phyloP scores from a whole-genome alignment of 1,139 yeast species.

The Candida sp. region DNA sequence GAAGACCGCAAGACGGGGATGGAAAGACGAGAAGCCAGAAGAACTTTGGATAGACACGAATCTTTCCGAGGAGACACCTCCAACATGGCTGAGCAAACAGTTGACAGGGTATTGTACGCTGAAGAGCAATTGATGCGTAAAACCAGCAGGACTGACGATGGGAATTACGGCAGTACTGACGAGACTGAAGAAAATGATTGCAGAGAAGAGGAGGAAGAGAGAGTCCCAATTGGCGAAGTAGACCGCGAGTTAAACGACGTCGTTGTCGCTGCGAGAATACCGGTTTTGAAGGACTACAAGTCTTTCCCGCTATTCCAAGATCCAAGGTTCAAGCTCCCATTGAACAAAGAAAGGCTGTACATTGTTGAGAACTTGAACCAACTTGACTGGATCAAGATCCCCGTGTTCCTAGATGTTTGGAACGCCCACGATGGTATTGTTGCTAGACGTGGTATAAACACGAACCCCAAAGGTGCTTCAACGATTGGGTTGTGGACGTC shows the following conservation, averaged over 20 bases:
- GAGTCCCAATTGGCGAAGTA: constrained; percentile 18
- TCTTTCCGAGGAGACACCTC: constrained; percentile 51
- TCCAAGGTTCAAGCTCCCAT: constrained; percentile 31
- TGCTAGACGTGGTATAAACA: constrained; percentile 63
- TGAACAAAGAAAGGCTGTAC: constrained; percentile 41
- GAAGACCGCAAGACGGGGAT: constrained; percentile 39
- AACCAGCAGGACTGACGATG: constrained; percentile 15
- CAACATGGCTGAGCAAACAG: constrained; percentile 36
- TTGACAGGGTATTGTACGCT: constrained; percentile 44
- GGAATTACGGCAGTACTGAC: constrained; percentile 7
- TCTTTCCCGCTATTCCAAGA: constrained; percentile 32
- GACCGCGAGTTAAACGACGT: constrained; percentile 31
- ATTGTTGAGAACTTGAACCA: constrained; percentile 56
- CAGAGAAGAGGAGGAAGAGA: constrained; percentile 16
- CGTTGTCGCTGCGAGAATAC: constrained; percentile 21
- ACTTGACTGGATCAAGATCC: constrained; percentile 68
- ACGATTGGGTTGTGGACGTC: constrained; percentile 57
- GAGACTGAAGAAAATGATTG: constrained; percentile 3
- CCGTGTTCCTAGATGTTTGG: constrained; percentile 65
- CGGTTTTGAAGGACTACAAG: constrained; percentile 23
- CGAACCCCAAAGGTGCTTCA: constrained; percentile 59
- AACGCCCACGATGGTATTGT: constrained; percentile 79
- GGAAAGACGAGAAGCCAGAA: constrained; percentile 32
- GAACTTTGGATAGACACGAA: constrained; percentile 31
- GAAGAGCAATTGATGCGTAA: constrained; percentile 34